phyloP scores from a whole-genome alignment of 768 basidiomycete genomes.

The Podaxis sp. region DNA sequence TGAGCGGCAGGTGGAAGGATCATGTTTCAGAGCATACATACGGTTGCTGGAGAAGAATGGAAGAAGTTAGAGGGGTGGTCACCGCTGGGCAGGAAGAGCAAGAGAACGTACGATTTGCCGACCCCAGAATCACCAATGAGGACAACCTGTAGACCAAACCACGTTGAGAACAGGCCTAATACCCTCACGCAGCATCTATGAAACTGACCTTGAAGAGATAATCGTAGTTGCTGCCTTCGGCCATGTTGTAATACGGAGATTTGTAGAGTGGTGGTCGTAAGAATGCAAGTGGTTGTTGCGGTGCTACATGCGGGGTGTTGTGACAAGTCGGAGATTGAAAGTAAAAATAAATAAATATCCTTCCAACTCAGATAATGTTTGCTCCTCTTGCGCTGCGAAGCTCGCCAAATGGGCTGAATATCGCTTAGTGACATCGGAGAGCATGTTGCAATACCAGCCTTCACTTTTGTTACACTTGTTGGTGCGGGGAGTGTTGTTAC shows the following conservation, averaged over 20 bases:
- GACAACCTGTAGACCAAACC: slow-evolving; percentile 66
- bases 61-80: slow-evolving; percentile 14
- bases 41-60: slow-evolving; percentile 49
- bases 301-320: neutral
- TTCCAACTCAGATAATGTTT: neutral
- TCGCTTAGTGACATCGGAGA: neutral
- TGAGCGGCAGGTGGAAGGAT: slow-evolving; percentile 15
- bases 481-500: neutral
- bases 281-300: neutral
- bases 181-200: neutral
- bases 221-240: slow-evolving; percentile 95
- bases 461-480: neutral
- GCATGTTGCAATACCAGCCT: neutral
- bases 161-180: slow-evolving; percentile 12
- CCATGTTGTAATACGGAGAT: slow-evolving; percentile 48
- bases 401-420: too few relatives aligned
- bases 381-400: too few relatives aligned
- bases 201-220: slow-evolving; percentile 92
- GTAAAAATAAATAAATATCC: slow-evolving; percentile 6
- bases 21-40: slow-evolving; percentile 35
- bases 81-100: slow-evolving; percentile 4
- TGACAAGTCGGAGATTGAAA: slow-evolving; percentile 15
- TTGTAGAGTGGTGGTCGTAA: slow-evolving; percentile 14
- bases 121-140: slow-evolving; percentile 99
- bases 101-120: slow-evolving; percentile 90